These are phyloP conservation scores for Antrodiella citrinella DNA, from an alignment of 768 basidiomycete genomes.

Conservation along the genomic window DNA sequence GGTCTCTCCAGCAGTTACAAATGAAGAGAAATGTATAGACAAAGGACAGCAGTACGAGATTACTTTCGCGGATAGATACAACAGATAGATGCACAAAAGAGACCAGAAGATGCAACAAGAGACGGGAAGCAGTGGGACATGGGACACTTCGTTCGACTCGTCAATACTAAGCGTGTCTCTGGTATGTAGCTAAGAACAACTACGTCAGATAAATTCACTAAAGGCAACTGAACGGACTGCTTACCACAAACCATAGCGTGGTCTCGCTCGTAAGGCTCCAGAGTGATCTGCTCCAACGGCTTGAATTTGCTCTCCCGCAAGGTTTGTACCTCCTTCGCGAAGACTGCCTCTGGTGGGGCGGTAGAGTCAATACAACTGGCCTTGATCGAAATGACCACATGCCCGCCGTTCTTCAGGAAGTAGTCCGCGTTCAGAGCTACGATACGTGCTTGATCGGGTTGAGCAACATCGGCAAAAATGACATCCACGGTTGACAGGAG, in stretches of 20 bases:
- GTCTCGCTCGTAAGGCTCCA: conserved; percentile 89
- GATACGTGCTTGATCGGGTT: conserved; percentile 98
- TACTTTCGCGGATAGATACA: conserved; percentile 9
- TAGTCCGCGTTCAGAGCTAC: conserved; percentile 87
- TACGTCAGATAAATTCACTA: conserved; percentile 9
- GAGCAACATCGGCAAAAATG: conserved; percentile 96
- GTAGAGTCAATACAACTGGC: conserved; percentile 98
- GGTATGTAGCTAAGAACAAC: no score
- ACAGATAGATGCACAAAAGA: conserved; percentile 5
- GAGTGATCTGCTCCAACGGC: conserved; percentile 90
- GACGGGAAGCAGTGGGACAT: conserved; percentile 4
- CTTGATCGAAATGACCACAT: conserved; percentile 95
- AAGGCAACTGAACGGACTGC: conserved; percentile 15
- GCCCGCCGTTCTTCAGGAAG: conserved; percentile 93
- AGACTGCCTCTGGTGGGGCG: conserved; percentile 81
- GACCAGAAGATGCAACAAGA: neutral
- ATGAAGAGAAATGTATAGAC: conserved; percentile 7
- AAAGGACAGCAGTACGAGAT: conserved; percentile 2
- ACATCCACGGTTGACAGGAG: conserved; percentile 92
- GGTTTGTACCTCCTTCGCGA: conserved; percentile 78
- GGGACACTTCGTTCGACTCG: no score
- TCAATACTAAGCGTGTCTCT: no score
- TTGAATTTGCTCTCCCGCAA: conserved; percentile 78
- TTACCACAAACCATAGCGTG: conserved; percentile 84
- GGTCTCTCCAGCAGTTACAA: no score